Evolutionary conservation across 2,329 filamentous ascomycete species (phyloP).

Genomic region (Hymenoscyphus occultus): DNA sequence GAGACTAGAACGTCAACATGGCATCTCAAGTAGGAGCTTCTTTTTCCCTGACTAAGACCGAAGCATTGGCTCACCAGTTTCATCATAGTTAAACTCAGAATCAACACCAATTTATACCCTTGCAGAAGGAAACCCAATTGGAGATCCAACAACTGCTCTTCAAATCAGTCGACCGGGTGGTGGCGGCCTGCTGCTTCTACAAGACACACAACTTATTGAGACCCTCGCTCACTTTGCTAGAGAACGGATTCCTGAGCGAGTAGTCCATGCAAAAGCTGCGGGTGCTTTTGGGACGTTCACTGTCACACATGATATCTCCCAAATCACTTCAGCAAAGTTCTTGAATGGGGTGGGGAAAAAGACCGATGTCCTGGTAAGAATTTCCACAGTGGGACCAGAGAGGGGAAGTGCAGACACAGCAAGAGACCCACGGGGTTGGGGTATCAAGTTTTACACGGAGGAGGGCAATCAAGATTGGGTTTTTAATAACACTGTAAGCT

Average conservation of each 20-base stretch:
- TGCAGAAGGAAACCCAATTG: conserved; percentile 29
- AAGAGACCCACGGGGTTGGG: conserved; percentile 48
- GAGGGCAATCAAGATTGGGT: conserved; percentile 52
- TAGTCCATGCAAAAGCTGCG: conserved; percentile 63
- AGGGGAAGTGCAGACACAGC: conserved; percentile 46
- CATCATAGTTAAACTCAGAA: conserved; percentile 9
- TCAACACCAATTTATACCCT: conserved; percentile 30
- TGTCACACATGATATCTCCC: conserved; percentile 55
- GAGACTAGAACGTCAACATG: conserved; percentile 6
- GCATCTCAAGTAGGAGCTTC: conserved; percentile 16
- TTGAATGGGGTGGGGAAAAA: conserved; percentile 53
- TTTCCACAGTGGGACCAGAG: conserved; percentile 47
- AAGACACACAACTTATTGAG: conserved; percentile 64
- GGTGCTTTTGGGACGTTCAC: conserved; percentile 49
- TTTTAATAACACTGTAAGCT: conserved; percentile 39
- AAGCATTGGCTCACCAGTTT: neutral
- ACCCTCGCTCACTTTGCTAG: conserved; percentile 53
- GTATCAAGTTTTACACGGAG: conserved; percentile 50
- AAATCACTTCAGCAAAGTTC: conserved; percentile 54
- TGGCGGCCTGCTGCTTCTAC: conserved; percentile 54
- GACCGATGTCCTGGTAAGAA: conserved; percentile 45
- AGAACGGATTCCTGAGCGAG: conserved; percentile 48
- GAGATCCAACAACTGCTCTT: conserved; percentile 17
- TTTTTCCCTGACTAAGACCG: neutral
- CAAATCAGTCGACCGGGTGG: conserved; percentile 18